Evolutionary conservation across 371 early-diverging fungal genomes (phyloP).

Genomic region (Capniomyces stellatus): DNA sequence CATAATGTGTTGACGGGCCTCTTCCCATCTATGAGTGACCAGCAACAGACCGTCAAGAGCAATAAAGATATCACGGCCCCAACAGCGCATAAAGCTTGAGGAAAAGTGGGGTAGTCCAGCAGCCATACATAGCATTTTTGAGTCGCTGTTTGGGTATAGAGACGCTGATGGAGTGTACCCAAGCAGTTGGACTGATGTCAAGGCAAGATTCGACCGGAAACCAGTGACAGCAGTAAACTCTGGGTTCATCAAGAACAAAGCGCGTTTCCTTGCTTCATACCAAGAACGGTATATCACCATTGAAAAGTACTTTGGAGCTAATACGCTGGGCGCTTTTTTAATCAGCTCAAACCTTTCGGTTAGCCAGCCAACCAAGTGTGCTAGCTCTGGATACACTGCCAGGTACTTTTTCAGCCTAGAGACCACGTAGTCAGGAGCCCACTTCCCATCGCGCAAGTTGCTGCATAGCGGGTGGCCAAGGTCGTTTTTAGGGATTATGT

Average conservation of each 20-base stretch:
- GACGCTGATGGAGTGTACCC: constrained; percentile 61
- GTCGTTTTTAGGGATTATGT: constrained; percentile 65
- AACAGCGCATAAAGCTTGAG: constrained; percentile 80
- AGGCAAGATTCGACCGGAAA: constrained; percentile 47
- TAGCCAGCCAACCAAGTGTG: constrained; percentile 49
- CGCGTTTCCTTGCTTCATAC: constrained; percentile 41
- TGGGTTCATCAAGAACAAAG: constrained; percentile 37
- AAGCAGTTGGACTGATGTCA: constrained; percentile 69
- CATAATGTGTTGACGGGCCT: constrained; percentile 65
- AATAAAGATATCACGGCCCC: constrained; percentile 96
- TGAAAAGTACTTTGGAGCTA: constrained; percentile 86
- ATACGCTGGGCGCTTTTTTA: constrained; percentile 51
- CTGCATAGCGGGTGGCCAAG: constrained; percentile 81
- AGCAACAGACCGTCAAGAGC: constrained; percentile 69
- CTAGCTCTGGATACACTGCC: constrained; percentile 29
- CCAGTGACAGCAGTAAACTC: constrained; percentile 36
- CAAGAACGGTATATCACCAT: constrained; percentile 57
- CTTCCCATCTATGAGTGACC: constrained; percentile 60
- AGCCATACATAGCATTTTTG: constrained; percentile 45
- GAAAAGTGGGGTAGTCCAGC: constrained; percentile 96
- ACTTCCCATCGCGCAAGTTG: constrained; percentile 71
- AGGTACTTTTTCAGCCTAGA: constrained; percentile 45
- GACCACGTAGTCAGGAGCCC: constrained; percentile 79
- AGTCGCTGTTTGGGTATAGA: constrained; percentile 37
- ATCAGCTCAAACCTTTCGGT: constrained; percentile 42